phyloP scores from a whole-genome alignment of 495 filamentous ascomycete species.

The Penicillium angulare region DNA sequence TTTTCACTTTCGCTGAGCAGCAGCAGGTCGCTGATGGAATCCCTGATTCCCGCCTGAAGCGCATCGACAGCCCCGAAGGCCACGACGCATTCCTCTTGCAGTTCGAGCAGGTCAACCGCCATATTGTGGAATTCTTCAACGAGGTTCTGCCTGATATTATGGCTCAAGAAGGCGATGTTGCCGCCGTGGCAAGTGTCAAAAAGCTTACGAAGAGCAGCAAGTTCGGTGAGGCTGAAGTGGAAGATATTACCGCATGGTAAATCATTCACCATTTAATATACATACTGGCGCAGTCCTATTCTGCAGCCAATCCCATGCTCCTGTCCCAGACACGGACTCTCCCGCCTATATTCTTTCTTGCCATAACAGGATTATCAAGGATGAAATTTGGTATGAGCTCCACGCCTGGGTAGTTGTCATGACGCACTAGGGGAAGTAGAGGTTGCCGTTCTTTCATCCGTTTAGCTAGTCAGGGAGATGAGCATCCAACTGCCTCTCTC shows the following conservation, averaged over 20 bases:
- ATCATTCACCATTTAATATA: background rate
- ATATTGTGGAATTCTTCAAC: conserved; percentile 80
- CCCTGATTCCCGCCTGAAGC: conserved; percentile 70
- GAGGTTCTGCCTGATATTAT: conserved; percentile 86
- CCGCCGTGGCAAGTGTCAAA: conserved; percentile 35
- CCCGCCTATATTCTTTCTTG: conserved; percentile 8
- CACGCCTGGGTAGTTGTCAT: conserved; percentile 5
- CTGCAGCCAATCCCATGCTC: conserved; percentile 37
- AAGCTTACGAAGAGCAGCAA: conserved; percentile 74
- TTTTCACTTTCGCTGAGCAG: conserved; percentile 97
- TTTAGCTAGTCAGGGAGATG: conserved; percentile 48
- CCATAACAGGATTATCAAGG: background rate
- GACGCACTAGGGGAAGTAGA: conserved; percentile 36
- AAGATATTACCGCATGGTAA: conserved; percentile 96
- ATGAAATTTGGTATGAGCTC: background rate
- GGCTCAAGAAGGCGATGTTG: conserved; percentile 47
- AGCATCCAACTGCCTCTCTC: conserved; percentile 51
- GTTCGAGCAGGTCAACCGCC: conserved; percentile 92
- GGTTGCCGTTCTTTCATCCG: conserved; percentile 41
- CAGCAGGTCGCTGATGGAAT: conserved; percentile 84
- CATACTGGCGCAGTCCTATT: conserved; percentile 21
- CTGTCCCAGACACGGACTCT: conserved; percentile 17
- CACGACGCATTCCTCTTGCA: conserved; percentile 96
- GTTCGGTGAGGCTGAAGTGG: conserved; percentile 93
- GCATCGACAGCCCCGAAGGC: conserved; percentile 89